phyloP scores from a whole-genome alignment of 1,284 basidiomycete species.

The Fomitopsis pinicola region DNA sequence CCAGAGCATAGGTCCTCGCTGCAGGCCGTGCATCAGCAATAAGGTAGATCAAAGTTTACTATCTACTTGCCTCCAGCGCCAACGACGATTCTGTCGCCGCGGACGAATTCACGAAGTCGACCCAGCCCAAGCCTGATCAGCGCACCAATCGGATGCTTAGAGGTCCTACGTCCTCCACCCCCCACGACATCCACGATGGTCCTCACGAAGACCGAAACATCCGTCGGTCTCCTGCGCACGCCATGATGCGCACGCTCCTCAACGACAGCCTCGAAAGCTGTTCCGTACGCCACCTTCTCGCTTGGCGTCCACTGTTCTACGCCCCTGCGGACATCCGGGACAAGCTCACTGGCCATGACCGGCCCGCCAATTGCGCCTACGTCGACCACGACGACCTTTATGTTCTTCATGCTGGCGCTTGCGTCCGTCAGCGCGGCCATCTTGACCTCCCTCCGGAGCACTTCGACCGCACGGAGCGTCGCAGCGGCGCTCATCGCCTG shows the following conservation, averaged over 20 bases:
- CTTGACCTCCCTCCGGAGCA: slow-evolving; percentile 67
- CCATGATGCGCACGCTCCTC: slow-evolving; percentile 33
- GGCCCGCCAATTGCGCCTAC: slow-evolving; percentile 49
- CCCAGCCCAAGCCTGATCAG: slow-evolving; percentile 43
- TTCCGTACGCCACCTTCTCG: slow-evolving; percentile 65
- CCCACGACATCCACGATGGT: slow-evolving; percentile 54
- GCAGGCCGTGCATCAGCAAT: slow-evolving; percentile 3
- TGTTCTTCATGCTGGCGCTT: slow-evolving; percentile 52
- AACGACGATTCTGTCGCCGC: slow-evolving; percentile 60
- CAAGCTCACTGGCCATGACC: slow-evolving; percentile 15
- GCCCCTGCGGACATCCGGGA: slow-evolving; percentile 36
- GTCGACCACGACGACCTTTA: slow-evolving; percentile 62
- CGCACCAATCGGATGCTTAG: slow-evolving; percentile 20
- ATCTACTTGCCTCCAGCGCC: slow-evolving; percentile 65
- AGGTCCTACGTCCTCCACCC: slow-evolving; percentile 41
- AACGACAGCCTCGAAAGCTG: slow-evolving; percentile 53
- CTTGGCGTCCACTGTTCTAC: slow-evolving; percentile 69
- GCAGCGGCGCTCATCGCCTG: slow-evolving; percentile 71
- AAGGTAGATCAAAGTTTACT: background rate
- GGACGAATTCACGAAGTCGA: slow-evolving; percentile 45
- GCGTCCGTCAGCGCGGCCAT: slow-evolving; percentile 48
- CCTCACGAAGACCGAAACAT: slow-evolving; percentile 54
- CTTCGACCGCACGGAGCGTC: slow-evolving; percentile 63
- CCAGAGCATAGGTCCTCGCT: slow-evolving; percentile 65
- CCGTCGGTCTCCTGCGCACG: slow-evolving; percentile 45